Base-by-base conservation (phyloP, 1,139 yeast genomes). In the Yamadazyma trypodendri region DNA sequence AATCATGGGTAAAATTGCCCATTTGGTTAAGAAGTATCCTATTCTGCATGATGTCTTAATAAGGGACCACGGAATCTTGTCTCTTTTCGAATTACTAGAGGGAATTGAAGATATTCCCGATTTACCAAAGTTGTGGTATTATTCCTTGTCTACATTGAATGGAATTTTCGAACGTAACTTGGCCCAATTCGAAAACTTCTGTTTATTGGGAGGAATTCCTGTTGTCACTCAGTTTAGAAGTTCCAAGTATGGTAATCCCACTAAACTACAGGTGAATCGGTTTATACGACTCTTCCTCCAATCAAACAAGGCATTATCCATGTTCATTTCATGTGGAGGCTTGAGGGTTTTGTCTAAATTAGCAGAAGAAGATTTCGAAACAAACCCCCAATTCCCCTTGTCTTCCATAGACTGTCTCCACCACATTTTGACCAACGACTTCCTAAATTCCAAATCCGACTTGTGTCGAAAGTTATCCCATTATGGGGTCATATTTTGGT, bases 251-350 rank as follows among this genome's bases (percentile, higher is more conserved):
- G 65, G 65, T 15, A 39, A 53, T 6, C 57, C 54, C 8, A 63
- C 74, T 3, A 62, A 81, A 36, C 44, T 59, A 12, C 72, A 71
- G 46, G 76, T 77, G 6, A 75, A 70, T 1, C 53, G 56, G 28
- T 66, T 79, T 34, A 63, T 79, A 11, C 56, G 61, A 13, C 52
- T 67, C 6, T 64, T 74, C 34, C 54, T 63, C 17, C 50, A 54
- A 5, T 65, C 76, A 6, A 65, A 65, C 13, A 54, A 58, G 28
- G 70, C 75, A 0, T 51, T 78, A 20, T 68, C 73, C 5, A 66
- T 72, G 69, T 75, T 79, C 46, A 66, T 79, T 3, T 69, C 80
- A 3, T 67, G 79, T 48, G 84, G 84, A 9, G 84, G 84, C 0
- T 56, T 80, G 16, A 62, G 69, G 35, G 63, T 72, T n/a, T 55